phyloP scores from a whole-genome alignment of 2,329 filamentous ascomycete genomes.

The Botrytis fragariae region DNA sequence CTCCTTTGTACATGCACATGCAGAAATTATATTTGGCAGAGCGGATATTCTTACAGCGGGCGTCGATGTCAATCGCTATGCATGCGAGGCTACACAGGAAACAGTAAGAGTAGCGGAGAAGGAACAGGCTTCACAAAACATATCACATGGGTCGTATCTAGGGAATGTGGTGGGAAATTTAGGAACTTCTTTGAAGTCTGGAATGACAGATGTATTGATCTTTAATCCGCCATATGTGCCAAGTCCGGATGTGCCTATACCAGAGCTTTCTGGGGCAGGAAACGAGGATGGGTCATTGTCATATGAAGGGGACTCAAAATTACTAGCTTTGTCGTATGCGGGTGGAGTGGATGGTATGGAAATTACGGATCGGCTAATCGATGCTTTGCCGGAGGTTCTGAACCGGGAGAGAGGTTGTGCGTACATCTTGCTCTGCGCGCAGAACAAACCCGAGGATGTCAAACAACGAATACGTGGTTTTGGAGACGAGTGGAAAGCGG shows the following conservation, averaged over 20 bases:
- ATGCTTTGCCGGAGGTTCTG: constrained; percentile 63
- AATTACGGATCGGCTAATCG: constrained; percentile 77
- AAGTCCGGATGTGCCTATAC: constrained; percentile 62
- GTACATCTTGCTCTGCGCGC: constrained; percentile 85
- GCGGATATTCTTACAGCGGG: constrained; percentile 67
- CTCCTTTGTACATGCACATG: constrained; percentile 78
- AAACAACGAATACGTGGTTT: constrained; percentile 59
- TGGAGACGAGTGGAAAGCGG: constrained; percentile 65
- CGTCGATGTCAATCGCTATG: constrained; percentile 81
- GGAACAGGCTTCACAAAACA: constrained; percentile 40
- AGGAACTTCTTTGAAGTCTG: constrained; percentile 54
- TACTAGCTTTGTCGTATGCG: constrained; percentile 83
- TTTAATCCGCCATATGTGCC: constrained; percentile 99
- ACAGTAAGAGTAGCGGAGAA: constrained; percentile 57
- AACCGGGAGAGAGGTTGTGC: constrained; percentile 68
- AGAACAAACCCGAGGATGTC: constrained; percentile 80
- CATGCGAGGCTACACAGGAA: constrained; percentile 69
- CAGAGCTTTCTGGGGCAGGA: constrained; percentile 46
- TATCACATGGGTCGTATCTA: constrained; percentile 53
- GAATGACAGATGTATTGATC: constrained; percentile 75
- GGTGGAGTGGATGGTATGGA: constrained; percentile 93
- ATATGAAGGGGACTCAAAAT: constrained; percentile 79
- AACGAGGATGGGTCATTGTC: constrained; percentile 36
- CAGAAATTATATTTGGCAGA: constrained; percentile 69
- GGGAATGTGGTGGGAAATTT: constrained; percentile 71